Conservation (phyloP, 2,329 filamentous ascomycete genomes). For the Cephalotrichum gorgonifer region DNA sequence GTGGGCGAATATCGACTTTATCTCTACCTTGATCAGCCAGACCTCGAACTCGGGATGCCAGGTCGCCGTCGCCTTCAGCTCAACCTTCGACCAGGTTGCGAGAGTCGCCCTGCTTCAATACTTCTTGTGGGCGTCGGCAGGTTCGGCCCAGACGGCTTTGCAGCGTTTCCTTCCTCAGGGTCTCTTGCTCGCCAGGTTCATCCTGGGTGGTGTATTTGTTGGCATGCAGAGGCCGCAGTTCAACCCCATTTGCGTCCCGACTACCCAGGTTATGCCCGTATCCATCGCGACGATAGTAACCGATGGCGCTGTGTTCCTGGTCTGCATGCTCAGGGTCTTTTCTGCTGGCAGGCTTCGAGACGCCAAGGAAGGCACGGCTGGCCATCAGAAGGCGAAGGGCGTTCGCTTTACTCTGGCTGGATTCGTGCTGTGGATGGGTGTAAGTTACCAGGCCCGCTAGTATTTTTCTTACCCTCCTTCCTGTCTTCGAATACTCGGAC, state of each 20-base stretch:
- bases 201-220: slow-evolving; percentile 43
- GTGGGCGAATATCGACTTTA: slow-evolving; percentile 44
- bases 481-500: not conserved
- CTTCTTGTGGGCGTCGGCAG: slow-evolving; percentile 38
- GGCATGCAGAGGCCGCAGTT: slow-evolving; percentile 43
- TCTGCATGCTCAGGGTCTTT: slow-evolving; percentile 30
- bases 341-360: slow-evolving; percentile 23
- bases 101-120: slow-evolving; percentile 43
- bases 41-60: slow-evolving; percentile 36
- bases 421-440: slow-evolving; percentile 42
- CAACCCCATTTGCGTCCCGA: slow-evolving; percentile 39
- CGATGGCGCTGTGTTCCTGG: slow-evolving; percentile 33
- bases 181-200: slow-evolving; percentile 34
- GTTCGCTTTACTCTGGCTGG: slow-evolving; percentile 30
- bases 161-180: slow-evolving; percentile 32
- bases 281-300: slow-evolving; percentile 32
- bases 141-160: slow-evolving; percentile 22
- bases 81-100: slow-evolving; percentile 46
- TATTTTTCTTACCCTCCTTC: too few species aligned
- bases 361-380: slow-evolving; percentile 15
- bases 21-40: slow-evolving; percentile 35
- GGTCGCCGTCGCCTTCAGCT: slow-evolving; percentile 38
- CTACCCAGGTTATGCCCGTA: slow-evolving; percentile 31
- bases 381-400: slow-evolving; percentile 24
- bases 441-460: slow-evolving; percentile 20